These are phyloP conservation scores for Dactylis glomerata DNA, from an alignment of 176 grass and related monocot species.

Conservation along the genomic window DNA sequence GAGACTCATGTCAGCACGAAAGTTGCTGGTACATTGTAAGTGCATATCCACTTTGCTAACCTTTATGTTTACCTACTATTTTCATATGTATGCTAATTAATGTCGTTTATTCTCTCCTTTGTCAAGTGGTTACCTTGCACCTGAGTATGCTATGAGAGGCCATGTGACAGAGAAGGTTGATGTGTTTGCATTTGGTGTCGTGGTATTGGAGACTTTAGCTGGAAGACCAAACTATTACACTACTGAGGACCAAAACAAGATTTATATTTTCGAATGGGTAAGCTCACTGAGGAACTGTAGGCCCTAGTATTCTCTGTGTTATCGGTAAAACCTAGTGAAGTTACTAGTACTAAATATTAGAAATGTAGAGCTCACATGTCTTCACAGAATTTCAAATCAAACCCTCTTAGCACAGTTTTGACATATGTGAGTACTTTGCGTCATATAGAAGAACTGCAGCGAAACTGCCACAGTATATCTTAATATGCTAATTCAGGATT, in stretches of 20 bases:
- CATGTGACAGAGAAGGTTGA: slow-evolving; percentile 83
- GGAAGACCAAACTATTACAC: slow-evolving; percentile 58
- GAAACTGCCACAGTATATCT: neutral
- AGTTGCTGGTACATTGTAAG: slow-evolving; percentile 88
- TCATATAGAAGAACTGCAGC: neutral
- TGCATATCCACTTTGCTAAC: neutral
- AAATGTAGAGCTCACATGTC: neutral
- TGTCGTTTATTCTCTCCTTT: neutral
- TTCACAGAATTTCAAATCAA: neutral
- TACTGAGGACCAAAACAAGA: slow-evolving; percentile 27
- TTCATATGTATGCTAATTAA: slow-evolving; percentile 14
- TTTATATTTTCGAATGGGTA: slow-evolving; percentile 81
- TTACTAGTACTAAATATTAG: neutral
- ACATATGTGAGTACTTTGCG: neutral
- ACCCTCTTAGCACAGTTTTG: neutral
- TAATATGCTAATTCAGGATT: neutral
- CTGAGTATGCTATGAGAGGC: slow-evolving; percentile 92
- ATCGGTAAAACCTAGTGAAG: neutral
- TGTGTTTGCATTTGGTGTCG: slow-evolving; percentile 71
- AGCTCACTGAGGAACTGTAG: neutral
- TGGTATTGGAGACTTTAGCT: slow-evolving; percentile 55
- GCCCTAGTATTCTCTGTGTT: neutral
- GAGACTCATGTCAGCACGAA: slow-evolving; percentile 79
- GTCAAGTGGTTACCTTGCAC: slow-evolving; percentile 75
- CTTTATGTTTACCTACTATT: neutral